These are phyloP conservation scores for Bryoerythrophyllum caledonicum DNA, from an alignment of 225 moss, liverwort and hornwort species.

Conservation along the genomic window DNA sequence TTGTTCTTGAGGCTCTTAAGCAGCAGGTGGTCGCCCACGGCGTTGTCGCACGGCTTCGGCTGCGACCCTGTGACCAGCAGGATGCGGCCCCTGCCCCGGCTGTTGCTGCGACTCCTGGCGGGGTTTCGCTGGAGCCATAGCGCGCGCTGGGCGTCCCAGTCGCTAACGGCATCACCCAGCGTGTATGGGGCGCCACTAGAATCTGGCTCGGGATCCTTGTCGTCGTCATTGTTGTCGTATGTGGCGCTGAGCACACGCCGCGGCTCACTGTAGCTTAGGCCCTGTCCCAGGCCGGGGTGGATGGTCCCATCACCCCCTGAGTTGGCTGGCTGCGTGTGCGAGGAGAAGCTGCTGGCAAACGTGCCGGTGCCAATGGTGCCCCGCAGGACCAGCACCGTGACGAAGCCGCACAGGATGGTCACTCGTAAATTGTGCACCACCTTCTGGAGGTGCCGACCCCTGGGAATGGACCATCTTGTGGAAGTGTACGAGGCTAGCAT, in stretches of 20 bases:
- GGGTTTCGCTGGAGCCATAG: conserved; percentile 35
- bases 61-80: conserved; percentile 56
- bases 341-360: conserved; percentile 28
- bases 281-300: not conserved
- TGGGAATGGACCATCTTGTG: conserved; percentile 36
- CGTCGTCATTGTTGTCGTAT: not conserved
- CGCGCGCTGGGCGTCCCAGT: conserved; percentile 43
- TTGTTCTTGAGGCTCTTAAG: conserved; percentile 54
- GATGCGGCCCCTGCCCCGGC: conserved; percentile 25
- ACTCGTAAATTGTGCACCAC: conserved; percentile 58
- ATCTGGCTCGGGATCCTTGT: conserved; percentile 19
- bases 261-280: conserved; percentile 23
- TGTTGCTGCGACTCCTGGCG: conserved; percentile 17
- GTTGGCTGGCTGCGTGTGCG: not conserved
- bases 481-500: not conserved
- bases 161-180: conserved; percentile 21
- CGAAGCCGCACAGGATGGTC: conserved; percentile 66
- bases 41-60: conserved; percentile 48
- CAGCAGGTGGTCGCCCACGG: conserved; percentile 44
- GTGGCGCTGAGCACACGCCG: conserved; percentile 35
- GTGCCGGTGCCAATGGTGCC: conserved; percentile 64
- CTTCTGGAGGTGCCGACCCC: conserved; percentile 55
- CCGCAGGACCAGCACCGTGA: conserved; percentile 69
- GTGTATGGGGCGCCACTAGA: conserved; percentile 23
- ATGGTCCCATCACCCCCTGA: not conserved